Base-by-base conservation (phyloP, 2,329 filamentous ascomycete species). In the Hypoxylon sp. region DNA sequence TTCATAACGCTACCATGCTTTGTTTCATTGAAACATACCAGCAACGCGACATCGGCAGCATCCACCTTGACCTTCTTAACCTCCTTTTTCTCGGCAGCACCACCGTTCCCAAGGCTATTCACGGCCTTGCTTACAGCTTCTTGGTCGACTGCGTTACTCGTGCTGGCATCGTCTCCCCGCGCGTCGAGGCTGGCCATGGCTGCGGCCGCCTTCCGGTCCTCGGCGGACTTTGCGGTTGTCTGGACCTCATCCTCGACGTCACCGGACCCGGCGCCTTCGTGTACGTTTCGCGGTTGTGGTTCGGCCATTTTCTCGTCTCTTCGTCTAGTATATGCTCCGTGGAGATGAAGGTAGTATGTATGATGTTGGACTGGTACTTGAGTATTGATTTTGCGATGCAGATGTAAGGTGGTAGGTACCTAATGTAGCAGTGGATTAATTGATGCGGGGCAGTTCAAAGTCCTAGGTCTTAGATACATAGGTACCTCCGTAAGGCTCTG, bases 161-260 rank as follows among this genome's bases (percentile, higher is more conserved):
- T 51, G 51, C 81, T 76, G 35, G 78, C 75, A 49, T 85, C 82
- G 31, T 86, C 84, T 53, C 85, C 83, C 40, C 81, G 78, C 48
- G 82, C 79, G 77, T 93, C 91, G 72, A 95, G 89, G 68, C 86
- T 88, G 53, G 90, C 91, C 66, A 94, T 88, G 31, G 92, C 92
- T 6, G 90, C 90, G 44, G 91, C 91, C 50, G 91, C 91, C 81
- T 93, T 93, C 80, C 91, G 90, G 82, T 93, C 91, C 80, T 94
- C 91, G 76, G 91, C 91, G 46, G 87, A 89, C 80, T 90, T 91
- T 76, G 86, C 85, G 63, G 82, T 80, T 35, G 72, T 69, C 55
- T 81, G 80, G 72, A 84, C 80, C 73, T 89, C 87, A 68, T 89
- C 87, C 64, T 90, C 88, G 69, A 86, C 82, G 70, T 90, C 87